phyloP scores from a whole-genome alignment of 2,329 filamentous ascomycete genomes.

The Scolecobasidium constrictum region DNA sequence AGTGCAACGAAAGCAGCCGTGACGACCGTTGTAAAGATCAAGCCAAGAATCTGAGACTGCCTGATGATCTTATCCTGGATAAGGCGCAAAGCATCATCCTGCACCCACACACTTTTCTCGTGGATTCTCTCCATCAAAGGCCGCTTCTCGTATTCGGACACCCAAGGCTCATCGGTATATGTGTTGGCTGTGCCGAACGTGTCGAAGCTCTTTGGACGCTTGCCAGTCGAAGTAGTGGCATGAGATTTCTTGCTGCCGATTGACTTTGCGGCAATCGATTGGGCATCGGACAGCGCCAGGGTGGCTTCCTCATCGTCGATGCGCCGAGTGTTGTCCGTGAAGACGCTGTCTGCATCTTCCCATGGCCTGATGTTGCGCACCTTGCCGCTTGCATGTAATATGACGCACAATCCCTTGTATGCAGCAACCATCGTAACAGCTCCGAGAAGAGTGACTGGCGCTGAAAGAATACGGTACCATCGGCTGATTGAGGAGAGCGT shows the following conservation, averaged over 20 bases:
- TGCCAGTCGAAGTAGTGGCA: neutral
- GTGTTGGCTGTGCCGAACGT: slow-evolving; percentile 25
- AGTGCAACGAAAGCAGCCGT: slow-evolving; percentile 17
- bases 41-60: slow-evolving; percentile 23
- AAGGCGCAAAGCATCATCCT: slow-evolving; percentile 20
- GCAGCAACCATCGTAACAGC: slow-evolving; percentile 24
- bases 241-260: neutral
- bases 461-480: slow-evolving; percentile 17
- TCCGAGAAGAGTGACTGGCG: slow-evolving; percentile 26
- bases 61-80: slow-evolving; percentile 26
- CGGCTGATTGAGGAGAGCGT: slow-evolving; percentile 15
- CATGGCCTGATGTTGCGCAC: slow-evolving; percentile 28
- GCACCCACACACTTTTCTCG: slow-evolving; percentile 20
- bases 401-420: slow-evolving; percentile 27
- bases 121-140: slow-evolving; percentile 20
- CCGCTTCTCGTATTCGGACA: slow-evolving; percentile 17
- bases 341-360: slow-evolving; percentile 20
- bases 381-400: slow-evolving; percentile 20
- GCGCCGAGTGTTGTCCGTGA: neutral
- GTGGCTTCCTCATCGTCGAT: slow-evolving; percentile 12
- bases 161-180: slow-evolving; percentile 22
- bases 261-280: neutral
- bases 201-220: slow-evolving; percentile 16
- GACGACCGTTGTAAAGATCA: slow-evolving; percentile 20
- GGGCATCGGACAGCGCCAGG: neutral